Evolutionary conservation across 257 asterid genomes (phyloP).

Genomic region (Solanum etuberosum): DNA sequence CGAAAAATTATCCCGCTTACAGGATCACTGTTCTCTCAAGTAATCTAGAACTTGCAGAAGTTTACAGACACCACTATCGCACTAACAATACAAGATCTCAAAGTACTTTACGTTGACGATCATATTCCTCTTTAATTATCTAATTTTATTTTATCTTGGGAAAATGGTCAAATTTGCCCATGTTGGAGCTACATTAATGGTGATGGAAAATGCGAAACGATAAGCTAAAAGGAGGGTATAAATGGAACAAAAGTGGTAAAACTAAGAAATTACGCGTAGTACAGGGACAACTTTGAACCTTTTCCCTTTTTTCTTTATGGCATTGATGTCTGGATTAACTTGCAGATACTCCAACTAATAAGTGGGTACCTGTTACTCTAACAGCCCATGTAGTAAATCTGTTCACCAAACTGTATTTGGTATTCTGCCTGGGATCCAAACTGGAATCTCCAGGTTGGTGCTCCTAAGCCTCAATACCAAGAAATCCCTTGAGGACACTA

Average conservation of each 20-base stretch:
- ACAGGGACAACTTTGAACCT: not conserved
- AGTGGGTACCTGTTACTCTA: not conserved
- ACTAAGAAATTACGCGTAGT: not conserved
- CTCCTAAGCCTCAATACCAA: not conserved
- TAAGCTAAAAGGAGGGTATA: not conserved
- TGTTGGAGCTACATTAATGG: not conserved
- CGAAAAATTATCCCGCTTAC: not conserved
- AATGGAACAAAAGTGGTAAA: not conserved
- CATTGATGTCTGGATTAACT: not conserved
- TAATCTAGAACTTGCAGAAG: not conserved
- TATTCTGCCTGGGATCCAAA: not conserved
- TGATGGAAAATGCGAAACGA: not conserved
- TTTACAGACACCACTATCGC: not conserved
- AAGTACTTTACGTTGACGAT: not conserved
- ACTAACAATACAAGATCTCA: not conserved
- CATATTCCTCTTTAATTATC: not conserved
- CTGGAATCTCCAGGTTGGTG: not conserved
- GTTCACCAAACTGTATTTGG: not conserved
- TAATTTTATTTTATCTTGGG: not conserved
- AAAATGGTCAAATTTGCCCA: not conserved
- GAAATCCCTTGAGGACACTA: not conserved
- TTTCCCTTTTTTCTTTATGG: not conserved
- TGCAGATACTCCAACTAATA: not conserved
- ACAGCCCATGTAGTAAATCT: not conserved
- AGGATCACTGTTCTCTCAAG: not conserved